A percentile compares a stretch with the other conserved stretches of the same genome.
phyloP scores from a whole-genome alignment of 176 grass and related monocot species.

The Bonia amplexicaulis region DNA sequence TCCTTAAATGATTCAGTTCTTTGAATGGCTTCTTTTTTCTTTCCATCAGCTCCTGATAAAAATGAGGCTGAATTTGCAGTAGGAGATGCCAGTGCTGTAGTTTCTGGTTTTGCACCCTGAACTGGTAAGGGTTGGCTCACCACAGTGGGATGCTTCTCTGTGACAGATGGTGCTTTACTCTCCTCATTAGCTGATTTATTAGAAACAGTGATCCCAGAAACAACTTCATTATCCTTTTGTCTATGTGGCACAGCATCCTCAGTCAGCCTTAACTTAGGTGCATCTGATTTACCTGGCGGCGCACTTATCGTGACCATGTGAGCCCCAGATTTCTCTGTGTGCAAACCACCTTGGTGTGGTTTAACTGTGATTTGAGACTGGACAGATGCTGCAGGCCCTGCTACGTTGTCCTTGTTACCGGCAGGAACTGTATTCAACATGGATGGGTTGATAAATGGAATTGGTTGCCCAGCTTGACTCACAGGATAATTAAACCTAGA shows the following conservation, averaged over 20 bases:
- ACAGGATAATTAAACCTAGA: slow-evolving; percentile 51
- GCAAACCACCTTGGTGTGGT: slow-evolving; percentile 23
- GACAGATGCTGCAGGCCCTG: slow-evolving; percentile 15
- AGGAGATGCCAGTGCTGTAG: background rate
- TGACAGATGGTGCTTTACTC: slow-evolving; percentile 14
- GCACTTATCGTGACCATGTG: slow-evolving; percentile 48
- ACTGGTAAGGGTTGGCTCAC: slow-evolving; percentile 7
- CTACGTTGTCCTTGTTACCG: slow-evolving; percentile 21
- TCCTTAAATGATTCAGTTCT: slow-evolving; percentile 59
- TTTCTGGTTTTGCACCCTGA: slow-evolving; percentile 23
- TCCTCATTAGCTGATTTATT: slow-evolving; percentile 35
- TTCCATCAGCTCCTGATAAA: slow-evolving; percentile 39
- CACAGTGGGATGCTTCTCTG: slow-evolving; percentile 22
- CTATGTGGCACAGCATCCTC: slow-evolving; percentile 24
- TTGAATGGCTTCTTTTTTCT: slow-evolving; percentile 45
- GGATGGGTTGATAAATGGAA: slow-evolving; percentile 42
- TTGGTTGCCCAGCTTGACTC: slow-evolving; percentile 40
- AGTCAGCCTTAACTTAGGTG: slow-evolving; percentile 28
- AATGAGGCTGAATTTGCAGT: slow-evolving; percentile 21
- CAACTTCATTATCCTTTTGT: slow-evolving; percentile 33
- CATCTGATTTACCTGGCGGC: slow-evolving; percentile 46
- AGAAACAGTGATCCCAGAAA: slow-evolving; percentile 13
- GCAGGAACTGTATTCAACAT: slow-evolving; percentile 18
- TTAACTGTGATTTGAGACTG: slow-evolving; percentile 34
- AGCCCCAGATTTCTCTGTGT: slow-evolving; percentile 27